Evolutionary conservation across 257 asterid species (phyloP).

Genomic region (Jaltomata sinuosa): DNA sequence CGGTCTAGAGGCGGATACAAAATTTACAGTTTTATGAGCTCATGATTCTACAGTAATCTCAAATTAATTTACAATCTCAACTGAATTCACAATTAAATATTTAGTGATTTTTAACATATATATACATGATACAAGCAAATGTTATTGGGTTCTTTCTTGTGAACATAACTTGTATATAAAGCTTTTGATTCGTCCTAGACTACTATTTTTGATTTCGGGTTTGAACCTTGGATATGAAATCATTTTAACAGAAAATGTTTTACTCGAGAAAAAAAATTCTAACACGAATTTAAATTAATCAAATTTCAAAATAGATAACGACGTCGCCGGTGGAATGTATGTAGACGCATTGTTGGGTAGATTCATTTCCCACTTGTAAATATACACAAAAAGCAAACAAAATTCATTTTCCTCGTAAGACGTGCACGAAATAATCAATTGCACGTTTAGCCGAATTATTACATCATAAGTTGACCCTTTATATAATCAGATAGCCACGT

Average conservation of each 20-base stretch:
- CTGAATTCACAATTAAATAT: no score
- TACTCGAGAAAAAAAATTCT: accelerated
- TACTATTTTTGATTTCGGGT: no score
- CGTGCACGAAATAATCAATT: neutral
- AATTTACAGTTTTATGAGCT: neutral
- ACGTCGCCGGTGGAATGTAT: neutral
- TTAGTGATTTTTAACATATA: no score
- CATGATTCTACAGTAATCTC: no score
- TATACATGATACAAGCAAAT: no score
- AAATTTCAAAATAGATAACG: neutral
- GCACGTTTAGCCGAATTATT: neutral
- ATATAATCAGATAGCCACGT: neutral
- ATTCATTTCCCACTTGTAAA: neutral
- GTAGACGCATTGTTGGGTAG: neutral
- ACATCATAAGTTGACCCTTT: neutral
- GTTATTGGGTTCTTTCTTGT: neutral
- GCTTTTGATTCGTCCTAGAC: neutral
- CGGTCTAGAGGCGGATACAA: neutral
- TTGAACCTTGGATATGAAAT: neutral
- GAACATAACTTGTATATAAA: no score
- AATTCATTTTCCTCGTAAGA: neutral
- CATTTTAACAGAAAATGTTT: neutral
- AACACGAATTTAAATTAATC: neutral
- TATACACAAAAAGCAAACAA: neutral
- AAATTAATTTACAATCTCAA: neutral